Percentiles rank a stretch among this genome's conserved stretches.
Evolutionary conservation across 2,329 filamentous ascomycete species (phyloP).

Genomic region (Cladosporium sp.): DNA sequence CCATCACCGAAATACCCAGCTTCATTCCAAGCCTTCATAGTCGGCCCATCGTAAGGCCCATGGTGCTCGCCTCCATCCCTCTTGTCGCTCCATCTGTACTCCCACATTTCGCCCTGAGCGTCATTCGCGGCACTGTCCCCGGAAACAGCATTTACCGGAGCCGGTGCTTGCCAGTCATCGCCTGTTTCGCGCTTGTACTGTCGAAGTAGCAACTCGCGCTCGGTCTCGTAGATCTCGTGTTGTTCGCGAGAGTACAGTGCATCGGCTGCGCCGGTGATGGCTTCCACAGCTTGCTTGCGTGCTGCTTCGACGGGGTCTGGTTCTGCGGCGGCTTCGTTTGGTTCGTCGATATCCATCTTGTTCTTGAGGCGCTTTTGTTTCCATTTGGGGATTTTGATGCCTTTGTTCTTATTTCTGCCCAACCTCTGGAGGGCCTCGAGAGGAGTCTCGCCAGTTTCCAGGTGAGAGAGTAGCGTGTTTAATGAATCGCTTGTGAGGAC

Average conservation of each 20-base stretch:
- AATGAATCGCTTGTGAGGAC: constrained; percentile 71
- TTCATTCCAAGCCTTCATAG: constrained; percentile 87
- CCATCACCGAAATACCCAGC: constrained; percentile 91
- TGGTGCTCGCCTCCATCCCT: constrained; percentile 74
- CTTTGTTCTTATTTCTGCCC: constrained; percentile 54
- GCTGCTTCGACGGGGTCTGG: constrained; percentile 63
- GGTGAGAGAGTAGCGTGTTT: constrained; percentile 63
- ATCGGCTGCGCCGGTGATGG: constrained; percentile 86
- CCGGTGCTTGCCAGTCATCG: constrained; percentile 67
- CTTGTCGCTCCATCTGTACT: constrained; percentile 89
- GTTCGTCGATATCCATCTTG: constrained; percentile 65
- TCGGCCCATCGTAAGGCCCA: constrained; percentile 78
- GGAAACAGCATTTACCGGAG: constrained; percentile 20
- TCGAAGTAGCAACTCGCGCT: constrained; percentile 76
- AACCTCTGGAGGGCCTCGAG: constrained; percentile 83
- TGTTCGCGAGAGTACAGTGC: constrained; percentile 78
- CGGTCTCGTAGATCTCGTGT: constrained; percentile 85
- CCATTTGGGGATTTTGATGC: constrained; percentile 55
- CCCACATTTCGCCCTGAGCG: constrained; percentile 58
- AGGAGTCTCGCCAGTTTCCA: constrained; percentile 80
- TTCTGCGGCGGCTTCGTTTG: constrained; percentile 19
- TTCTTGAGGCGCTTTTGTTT: constrained; percentile 50
- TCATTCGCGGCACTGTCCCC: background rate
- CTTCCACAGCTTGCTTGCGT: constrained; percentile 70
- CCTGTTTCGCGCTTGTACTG: constrained; percentile 83